A percentile compares a stretch with the other conserved stretches of the same genome.
phyloP scores from a whole-genome alignment of 2,329 filamentous ascomycete species.

The Calonectria henricotiae region DNA sequence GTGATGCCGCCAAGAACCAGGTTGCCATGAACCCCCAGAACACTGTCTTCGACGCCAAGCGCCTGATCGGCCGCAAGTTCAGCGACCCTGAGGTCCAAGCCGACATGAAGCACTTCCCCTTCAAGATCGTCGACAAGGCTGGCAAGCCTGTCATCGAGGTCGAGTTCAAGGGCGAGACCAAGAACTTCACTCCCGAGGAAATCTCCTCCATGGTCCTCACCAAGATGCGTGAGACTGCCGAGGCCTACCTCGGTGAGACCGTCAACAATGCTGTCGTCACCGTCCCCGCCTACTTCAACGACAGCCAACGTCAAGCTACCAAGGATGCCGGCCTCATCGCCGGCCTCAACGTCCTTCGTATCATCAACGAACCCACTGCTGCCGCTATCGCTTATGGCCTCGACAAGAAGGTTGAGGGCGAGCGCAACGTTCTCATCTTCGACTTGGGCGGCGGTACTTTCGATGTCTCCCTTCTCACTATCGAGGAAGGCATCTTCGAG shows the following conservation, averaged over 20 bases:
- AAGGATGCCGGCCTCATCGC: constrained; percentile 99
- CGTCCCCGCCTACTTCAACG: constrained; percentile 99
- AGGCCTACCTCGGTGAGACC: constrained; percentile 98
- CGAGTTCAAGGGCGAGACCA: constrained; percentile 94
- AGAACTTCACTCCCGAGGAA: constrained; percentile 98
- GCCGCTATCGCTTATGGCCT: constrained; percentile 99
- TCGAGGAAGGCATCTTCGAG: constrained; percentile 99
- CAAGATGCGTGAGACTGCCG: constrained; percentile 96
- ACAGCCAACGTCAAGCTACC: constrained; percentile 99
- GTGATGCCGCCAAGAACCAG: constrained; percentile 99
- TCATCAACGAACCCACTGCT: constrained; percentile 99
- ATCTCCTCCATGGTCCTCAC: constrained; percentile 98
- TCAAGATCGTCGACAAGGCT: constrained; percentile 95
- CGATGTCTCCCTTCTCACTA: constrained; percentile 99
- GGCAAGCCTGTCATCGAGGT: constrained; percentile 95
- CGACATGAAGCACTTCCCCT: constrained; percentile 98
- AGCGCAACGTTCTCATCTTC: constrained; percentile 99
- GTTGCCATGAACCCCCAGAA: constrained; percentile 99
- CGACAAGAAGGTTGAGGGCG: constrained; percentile 95
- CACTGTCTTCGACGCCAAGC: constrained; percentile 99
- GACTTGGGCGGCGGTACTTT: constrained; percentile 99
- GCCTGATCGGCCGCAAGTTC: constrained; percentile 96
- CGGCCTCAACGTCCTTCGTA: constrained; percentile 98
- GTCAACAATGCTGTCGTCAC: constrained; percentile 99
- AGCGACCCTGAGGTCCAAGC: constrained; percentile 98